Conservation (phyloP, 768 basidiomycete species). For the Pseudohyphozyma bogoriensis region DNA sequence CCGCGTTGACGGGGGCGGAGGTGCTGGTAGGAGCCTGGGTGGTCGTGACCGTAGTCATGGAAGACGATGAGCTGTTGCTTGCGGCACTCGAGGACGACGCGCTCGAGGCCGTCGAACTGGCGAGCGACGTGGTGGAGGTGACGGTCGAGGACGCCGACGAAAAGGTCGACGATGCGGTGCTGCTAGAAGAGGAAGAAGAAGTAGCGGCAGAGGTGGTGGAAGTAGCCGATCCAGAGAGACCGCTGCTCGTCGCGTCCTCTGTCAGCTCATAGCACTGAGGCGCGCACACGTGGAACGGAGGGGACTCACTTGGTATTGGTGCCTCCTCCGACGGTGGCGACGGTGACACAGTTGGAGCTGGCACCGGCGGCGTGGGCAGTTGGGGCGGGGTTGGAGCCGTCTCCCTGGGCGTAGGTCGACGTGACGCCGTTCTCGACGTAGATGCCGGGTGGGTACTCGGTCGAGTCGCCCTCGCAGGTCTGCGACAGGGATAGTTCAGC, state of each 20-base stretch:
- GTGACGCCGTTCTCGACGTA: not conserved
- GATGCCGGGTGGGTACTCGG: not conserved
- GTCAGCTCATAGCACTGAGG: not conserved
- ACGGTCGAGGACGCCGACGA: not conserved
- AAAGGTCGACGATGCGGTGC: not conserved
- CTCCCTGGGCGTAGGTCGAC: not conserved
- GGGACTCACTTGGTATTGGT: not conserved
- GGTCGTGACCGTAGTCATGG: too few relatives aligned
- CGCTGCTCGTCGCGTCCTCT: not conserved
- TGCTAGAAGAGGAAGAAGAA: not conserved
- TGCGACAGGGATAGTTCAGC: conserved; percentile 15
- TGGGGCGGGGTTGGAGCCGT: not conserved
- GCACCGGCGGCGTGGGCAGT: conserved; percentile 2
- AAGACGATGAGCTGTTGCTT: too few relatives aligned
- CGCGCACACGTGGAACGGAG: not conserved
- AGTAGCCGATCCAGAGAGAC: not conserved
- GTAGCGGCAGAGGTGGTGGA: not conserved
- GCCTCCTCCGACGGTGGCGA: not conserved
- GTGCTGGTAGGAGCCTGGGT: too few relatives aligned
- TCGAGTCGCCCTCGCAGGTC: conserved; percentile 39
- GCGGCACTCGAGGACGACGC: too few relatives aligned
- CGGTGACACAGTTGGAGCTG: not conserved
- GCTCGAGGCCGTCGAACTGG: not conserved
- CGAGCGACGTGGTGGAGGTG: not conserved
- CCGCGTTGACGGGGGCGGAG: too few relatives aligned